Evolutionary conservation across 495 filamentous ascomycete species (phyloP), one percentile per base, ranked within the genome.

Genomic region (Penicillium steckii): DNA sequence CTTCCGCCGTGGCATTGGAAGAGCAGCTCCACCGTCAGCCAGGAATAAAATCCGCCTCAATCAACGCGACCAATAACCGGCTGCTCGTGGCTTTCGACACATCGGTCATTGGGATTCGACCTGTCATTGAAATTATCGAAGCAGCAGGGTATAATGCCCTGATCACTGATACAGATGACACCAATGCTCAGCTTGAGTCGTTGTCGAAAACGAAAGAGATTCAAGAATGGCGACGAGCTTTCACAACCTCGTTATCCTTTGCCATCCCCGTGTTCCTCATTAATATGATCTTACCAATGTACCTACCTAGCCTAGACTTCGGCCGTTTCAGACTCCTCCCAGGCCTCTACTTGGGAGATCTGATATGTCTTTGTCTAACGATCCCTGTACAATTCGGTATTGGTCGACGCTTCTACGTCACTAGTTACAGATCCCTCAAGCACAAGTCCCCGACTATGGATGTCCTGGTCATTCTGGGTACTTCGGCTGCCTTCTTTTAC

Each of bases 401-500:
- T 52, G 95, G 95, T 33, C 89, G 83, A 64, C 85, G 93, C 0
- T 99, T 97, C 61, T 99, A 97, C 65, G 62, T 86, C 30, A 89
- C 88, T 15, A 92, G 91, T n/a, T 97, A 78, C 65, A 95, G 91
- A 61, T 95, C 90, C 1, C 66, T 99, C 43, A 87, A 85, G 60
- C 95, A 99, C 65, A 80, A 85, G 8, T 87, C 90, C 2, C 92
- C 94, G 2, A 97, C 94, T 1, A 99, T 99, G 94, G 94, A 99
- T 62, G 93, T 99, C 2, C 77, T 99, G 4, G 91, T 99, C 30
- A 89, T 95, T 44, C 69, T 97, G 4, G 94, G 94, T 9, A 99
- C 95, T 15, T 96, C 91, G 0, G 87, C 92, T n/a, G 94, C 94
- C 3, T 98, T 97, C 76, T 96, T 97, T 68, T 99, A 97, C 72